Evolutionary conservation across 2,329 filamentous ascomycete genomes (phyloP).

Genomic region (Aaosphaeria pasadenensis): DNA sequence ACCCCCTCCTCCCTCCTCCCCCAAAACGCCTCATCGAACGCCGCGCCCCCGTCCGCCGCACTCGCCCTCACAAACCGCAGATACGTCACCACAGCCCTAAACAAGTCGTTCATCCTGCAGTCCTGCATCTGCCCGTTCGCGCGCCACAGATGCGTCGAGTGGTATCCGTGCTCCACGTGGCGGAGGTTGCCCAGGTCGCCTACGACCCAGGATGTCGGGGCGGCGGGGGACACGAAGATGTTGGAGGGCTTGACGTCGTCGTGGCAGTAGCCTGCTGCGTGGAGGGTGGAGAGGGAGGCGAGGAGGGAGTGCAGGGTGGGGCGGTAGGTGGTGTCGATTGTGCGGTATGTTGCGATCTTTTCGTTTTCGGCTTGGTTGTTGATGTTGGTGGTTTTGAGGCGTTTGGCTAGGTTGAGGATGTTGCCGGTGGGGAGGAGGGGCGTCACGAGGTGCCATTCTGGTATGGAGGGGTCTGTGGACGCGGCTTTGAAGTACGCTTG

Average conservation of each 20-base stretch:
- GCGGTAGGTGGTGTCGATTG: constrained; percentile 26
- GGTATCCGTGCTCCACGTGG: constrained; percentile 25
- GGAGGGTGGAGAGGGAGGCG: constrained; percentile 17
- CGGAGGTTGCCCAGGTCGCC: constrained; percentile 37
- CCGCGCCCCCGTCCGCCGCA: no score
- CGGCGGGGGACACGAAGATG: constrained; percentile 21
- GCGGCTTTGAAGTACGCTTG: not conserved
- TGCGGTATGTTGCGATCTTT: constrained; percentile 1
- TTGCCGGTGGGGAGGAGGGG: not conserved
- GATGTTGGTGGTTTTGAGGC: constrained; percentile 4
- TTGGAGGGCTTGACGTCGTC: constrained; percentile 38
- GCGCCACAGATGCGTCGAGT: constrained; percentile 19
- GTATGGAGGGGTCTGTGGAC: not conserved
- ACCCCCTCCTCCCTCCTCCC: no score
- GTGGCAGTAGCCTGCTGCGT: constrained; percentile 32
- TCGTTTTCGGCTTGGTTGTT: not conserved
- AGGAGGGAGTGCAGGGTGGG: constrained; percentile 27
- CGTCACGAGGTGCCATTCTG: not conserved
- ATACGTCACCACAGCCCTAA: constrained; percentile 30
- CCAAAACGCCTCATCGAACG: no score
- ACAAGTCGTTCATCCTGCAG: constrained; percentile 28
- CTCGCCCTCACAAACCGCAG: constrained; percentile 12
- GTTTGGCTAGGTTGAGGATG: not conserved
- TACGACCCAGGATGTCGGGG: constrained; percentile 21
- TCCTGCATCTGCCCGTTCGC: constrained; percentile 19